Conservation (phyloP, 139 green algal species). For the Trebouxia sp. region DNA sequence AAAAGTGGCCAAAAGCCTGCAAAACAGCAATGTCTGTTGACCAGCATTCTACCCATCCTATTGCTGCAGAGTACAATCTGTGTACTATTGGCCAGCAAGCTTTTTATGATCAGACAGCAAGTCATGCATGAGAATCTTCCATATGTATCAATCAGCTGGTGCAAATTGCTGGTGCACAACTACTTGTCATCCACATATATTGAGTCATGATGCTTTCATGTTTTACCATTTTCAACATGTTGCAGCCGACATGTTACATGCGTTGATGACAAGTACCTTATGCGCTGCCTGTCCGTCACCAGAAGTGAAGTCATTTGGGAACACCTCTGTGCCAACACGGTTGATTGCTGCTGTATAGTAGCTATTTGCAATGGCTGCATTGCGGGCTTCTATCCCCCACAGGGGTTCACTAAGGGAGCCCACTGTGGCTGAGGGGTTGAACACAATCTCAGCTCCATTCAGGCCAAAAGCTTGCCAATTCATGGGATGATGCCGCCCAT, state of each 20-base stretch:
- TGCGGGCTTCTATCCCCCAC: constrained; percentile 87
- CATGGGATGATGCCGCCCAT: constrained; percentile 95
- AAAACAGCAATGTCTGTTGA: background rate
- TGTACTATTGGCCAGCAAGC: too few species aligned
- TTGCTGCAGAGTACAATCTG: too few species aligned
- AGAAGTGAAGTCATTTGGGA: constrained; percentile 93
- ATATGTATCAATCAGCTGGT: too few species aligned
- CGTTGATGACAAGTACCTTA: constrained; percentile 53
- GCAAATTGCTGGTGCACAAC: too few species aligned
- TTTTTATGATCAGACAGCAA: too few species aligned
- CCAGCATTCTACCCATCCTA: background rate
- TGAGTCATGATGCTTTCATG: too few species aligned
- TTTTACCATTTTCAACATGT: too few species aligned
- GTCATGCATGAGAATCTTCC: too few species aligned
- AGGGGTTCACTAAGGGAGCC: constrained; percentile 87
- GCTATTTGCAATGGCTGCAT: constrained; percentile 87
- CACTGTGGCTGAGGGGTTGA: constrained; percentile 96
- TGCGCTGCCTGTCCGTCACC: constrained; percentile 91
- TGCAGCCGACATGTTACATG: too few species aligned
- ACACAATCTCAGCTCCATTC: constrained; percentile 97
- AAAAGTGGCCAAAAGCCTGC: constrained; percentile 89
- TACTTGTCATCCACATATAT: too few species aligned
- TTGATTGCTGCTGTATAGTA: constrained; percentile 88
- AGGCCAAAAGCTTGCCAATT: constrained; percentile 94
- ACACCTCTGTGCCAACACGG: constrained; percentile 92